Percentiles rank a stretch among this genome's conserved stretches.
These are phyloP conservation scores for Syzygium oleosum DNA, from an alignment of 345 rosid genomes.

Conservation along the genomic window DNA sequence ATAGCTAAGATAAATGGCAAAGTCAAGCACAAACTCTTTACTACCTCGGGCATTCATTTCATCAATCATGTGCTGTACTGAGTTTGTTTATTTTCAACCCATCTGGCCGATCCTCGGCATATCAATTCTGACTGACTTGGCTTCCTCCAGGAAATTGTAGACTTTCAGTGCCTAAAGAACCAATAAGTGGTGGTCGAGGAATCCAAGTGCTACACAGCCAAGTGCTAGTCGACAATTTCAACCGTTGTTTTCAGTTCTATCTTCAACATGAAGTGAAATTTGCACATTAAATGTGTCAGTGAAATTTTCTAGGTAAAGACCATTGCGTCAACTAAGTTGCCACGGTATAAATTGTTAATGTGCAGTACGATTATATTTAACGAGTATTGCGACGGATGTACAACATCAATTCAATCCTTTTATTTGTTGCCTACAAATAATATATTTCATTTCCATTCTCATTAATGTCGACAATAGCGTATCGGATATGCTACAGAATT, in stretches of 20 bases:
- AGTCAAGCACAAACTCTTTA: neutral
- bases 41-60: neutral
- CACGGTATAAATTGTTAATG: neutral
- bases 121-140: neutral
- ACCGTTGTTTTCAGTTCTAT: neutral
- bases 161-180: neutral
- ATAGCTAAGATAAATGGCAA: neutral
- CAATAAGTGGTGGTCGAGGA: too few relatives aligned
- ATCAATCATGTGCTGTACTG: neutral
- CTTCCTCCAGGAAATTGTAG: neutral
- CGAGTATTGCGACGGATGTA: neutral
- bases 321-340: neutral
- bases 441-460: too few relatives aligned
- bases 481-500: too few relatives aligned
- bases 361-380: neutral
- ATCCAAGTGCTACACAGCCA: too few relatives aligned
- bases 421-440: neutral
- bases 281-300: neutral
- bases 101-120: too few relatives aligned
- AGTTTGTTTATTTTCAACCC: neutral
- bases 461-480: neutral
- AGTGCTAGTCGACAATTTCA: neutral
- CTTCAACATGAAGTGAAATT: neutral
- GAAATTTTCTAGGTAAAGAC: neutral
- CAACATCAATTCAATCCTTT: too few relatives aligned